Evolutionary conservation across 140 eudicot genomes (phyloP).

Genomic region (Ambrosia hybrid): DNA sequence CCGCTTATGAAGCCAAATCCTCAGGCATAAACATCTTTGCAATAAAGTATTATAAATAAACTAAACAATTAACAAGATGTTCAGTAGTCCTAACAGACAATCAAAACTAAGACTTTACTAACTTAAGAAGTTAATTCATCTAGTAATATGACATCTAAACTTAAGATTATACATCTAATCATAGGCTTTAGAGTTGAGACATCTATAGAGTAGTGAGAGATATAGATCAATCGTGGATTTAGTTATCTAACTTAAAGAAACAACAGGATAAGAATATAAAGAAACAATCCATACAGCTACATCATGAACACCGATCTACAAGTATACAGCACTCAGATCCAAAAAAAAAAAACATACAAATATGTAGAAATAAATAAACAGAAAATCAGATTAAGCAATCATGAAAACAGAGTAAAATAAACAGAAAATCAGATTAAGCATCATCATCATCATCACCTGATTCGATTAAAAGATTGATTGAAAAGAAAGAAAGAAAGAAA

Average conservation of each 20-base stretch:
- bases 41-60: not conserved
- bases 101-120: too few relatives aligned
- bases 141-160: not conserved
- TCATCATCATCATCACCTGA: constrained; percentile 27
- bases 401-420: not conserved
- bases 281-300: not conserved
- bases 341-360: not conserved
- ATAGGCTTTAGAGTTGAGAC: not conserved
- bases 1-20: not conserved
- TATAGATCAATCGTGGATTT: constrained; percentile 8
- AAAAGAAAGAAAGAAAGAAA: constrained; percentile 10
- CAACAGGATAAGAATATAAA: not conserved
- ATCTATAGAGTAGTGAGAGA: not conserved
- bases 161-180: not conserved
- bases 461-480: constrained; percentile 17
- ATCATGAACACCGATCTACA: constrained; percentile 15
- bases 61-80: not conserved
- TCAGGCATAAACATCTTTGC: not conserved
- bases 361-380: not conserved
- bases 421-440: too few relatives aligned
- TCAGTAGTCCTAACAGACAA: too few relatives aligned
- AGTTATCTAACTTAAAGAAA: not conserved
- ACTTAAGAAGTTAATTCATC: constrained; percentile 1
- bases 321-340: constrained; percentile 19
- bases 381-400: constrained; percentile 2